Evolutionary conservation across 106 monocot species (phyloP).

Genomic region (Gastrodia elata): DNA sequence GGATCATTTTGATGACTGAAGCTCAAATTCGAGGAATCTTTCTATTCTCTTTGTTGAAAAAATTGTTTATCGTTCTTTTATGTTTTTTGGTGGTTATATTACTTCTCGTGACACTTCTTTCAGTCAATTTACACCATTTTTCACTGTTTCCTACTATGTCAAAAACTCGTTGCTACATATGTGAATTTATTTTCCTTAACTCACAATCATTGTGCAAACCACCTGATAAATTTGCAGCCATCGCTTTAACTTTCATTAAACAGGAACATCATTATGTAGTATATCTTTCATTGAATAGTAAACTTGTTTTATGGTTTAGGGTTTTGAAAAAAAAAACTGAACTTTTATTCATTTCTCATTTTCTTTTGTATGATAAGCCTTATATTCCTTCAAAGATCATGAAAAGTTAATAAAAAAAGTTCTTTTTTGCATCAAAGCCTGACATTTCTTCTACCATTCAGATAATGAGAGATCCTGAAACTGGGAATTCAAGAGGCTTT

Average conservation of each 20-base stretch:
- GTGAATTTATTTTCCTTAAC: too few relatives aligned
- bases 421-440: neutral
- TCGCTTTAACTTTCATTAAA: neutral
- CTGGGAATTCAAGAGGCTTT: slow-evolving; percentile 92
- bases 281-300: neutral
- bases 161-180: too few relatives aligned
- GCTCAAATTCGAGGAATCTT: too few relatives aligned
- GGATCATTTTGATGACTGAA: too few relatives aligned
- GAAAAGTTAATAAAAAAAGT: too few relatives aligned
- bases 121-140: too few relatives aligned
- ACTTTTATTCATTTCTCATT: neutral
- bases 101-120: too few relatives aligned
- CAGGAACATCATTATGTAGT: neutral
- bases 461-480: slow-evolving; percentile 98
- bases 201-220: neutral
- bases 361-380: neutral
- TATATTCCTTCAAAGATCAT: neutral
- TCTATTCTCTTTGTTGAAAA: too few relatives aligned
- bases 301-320: neutral
- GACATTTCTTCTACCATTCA: slow-evolving; percentile 13
- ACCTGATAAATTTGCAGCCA: neutral
- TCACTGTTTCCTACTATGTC: too few relatives aligned
- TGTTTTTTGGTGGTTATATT: too few relatives aligned
- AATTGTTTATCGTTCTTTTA: too few relatives aligned
- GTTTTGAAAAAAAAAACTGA: neutral